Conservation (phyloP, 768 basidiomycete genomes). For the Lentinula boryana region DNA sequence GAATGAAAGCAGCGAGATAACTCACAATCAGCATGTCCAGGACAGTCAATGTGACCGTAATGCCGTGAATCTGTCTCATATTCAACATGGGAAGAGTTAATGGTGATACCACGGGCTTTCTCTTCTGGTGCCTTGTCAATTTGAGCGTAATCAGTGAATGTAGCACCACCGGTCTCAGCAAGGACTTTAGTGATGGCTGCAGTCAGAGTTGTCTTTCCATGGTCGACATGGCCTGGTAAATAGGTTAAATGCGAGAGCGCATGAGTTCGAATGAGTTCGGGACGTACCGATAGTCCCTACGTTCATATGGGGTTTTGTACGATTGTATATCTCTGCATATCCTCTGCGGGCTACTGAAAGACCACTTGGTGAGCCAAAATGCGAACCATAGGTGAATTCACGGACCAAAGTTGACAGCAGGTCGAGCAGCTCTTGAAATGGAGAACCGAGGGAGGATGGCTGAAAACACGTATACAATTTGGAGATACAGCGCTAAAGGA, state of each 20-base stretch:
- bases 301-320: slow-evolving; percentile 89
- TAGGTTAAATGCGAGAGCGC: background rate
- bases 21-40: slow-evolving; percentile 92
- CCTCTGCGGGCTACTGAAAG: slow-evolving; percentile 49
- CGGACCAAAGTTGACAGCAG: slow-evolving; percentile 20
- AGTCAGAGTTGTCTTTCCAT: slow-evolving; percentile 96
- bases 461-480: slow-evolving; percentile 2
- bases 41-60: slow-evolving; percentile 98
- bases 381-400: slow-evolving; percentile 12
- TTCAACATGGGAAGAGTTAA: slow-evolving; percentile 97
- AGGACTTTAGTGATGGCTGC: slow-evolving; percentile 95
- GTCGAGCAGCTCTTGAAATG: slow-evolving; percentile 26
- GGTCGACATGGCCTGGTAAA: slow-evolving; percentile 81
- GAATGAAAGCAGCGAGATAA: slow-evolving; percentile 9
- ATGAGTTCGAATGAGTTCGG: slow-evolving; percentile 12
- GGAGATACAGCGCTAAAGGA: background rate
- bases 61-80: slow-evolving; percentile 89
- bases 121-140: slow-evolving; percentile 99
- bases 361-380: background rate
- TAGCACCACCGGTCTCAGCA: slow-evolving; percentile 66
- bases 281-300: slow-evolving; percentile 83
- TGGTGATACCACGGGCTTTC: slow-evolving; percentile 99
- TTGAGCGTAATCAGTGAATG: slow-evolving; percentile 92
- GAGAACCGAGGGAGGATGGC: slow-evolving; percentile 24
- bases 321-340: slow-evolving; percentile 75